phyloP scores from a whole-genome alignment of 768 basidiomycete genomes.

The Chiua virens region DNA sequence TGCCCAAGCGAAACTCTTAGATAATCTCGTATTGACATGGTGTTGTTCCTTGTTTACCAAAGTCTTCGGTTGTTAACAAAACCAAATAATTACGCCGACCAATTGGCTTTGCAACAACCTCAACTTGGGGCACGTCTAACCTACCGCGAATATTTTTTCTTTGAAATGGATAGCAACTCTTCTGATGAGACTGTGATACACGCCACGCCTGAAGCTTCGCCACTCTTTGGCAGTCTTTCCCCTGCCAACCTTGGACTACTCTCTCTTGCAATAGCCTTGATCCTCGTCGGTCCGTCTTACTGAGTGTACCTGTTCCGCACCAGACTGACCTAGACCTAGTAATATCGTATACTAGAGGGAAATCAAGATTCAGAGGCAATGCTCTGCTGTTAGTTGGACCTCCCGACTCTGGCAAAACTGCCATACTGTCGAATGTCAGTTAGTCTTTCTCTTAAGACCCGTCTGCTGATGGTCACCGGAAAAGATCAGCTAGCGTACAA shows the following conservation, averaged over 20 bases:
- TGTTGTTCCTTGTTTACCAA: constrained; percentile 20
- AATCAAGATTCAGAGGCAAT: constrained; percentile 50
- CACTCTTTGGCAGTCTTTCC: constrained; percentile 36
- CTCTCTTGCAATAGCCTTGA: constrained; percentile 44
- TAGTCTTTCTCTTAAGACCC: background rate
- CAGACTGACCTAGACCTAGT: constrained; percentile 39
- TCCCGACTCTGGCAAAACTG: constrained; percentile 79
- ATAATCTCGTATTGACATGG: background rate
- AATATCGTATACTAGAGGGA: constrained; percentile 42
- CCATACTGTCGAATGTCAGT: constrained; percentile 69
- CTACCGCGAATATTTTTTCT: background rate
- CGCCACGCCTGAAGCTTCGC: constrained; percentile 36
- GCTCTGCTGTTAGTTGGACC: constrained; percentile 75
- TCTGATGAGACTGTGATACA: constrained; percentile 5
- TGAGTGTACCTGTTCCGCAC: background rate
- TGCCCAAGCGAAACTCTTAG: too few species aligned
- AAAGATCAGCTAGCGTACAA: constrained; percentile 59
- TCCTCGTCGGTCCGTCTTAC: constrained; percentile 43
- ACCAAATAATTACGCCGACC: constrained; percentile 22
- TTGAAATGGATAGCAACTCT: constrained; percentile 13
- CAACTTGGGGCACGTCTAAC: background rate
- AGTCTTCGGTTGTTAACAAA: constrained; percentile 11
- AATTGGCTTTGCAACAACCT: background rate
- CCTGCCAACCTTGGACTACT: constrained; percentile 40
- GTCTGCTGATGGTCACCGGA: constrained; percentile 5